phyloP scores from a whole-genome alignment of 352 stramenopile species.

The Pythium phragmiticola region DNA sequence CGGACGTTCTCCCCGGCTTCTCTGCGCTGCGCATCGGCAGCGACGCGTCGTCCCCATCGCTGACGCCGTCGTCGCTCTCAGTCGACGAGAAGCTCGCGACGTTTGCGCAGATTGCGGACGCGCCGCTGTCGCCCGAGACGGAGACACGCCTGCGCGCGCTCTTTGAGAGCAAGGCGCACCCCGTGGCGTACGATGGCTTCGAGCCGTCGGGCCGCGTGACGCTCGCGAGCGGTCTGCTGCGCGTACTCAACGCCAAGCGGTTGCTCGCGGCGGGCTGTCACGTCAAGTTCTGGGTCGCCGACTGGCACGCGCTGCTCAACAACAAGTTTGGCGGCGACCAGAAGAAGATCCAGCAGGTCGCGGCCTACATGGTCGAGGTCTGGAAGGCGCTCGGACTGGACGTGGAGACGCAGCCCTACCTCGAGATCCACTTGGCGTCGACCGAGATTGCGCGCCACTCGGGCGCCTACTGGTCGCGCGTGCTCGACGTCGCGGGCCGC shows the following conservation, averaged over 20 bases:
- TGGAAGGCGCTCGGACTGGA: conserved; percentile 99
- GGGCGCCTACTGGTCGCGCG: conserved; percentile 91
- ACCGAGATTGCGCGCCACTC: conserved; percentile 91
- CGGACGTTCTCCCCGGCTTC: conserved; percentile 47
- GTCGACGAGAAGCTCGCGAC: conserved; percentile 66
- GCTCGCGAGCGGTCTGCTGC: conserved; percentile 94
- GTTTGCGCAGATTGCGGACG: conserved; percentile 54
- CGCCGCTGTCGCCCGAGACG: conserved; percentile 35
- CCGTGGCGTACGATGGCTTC: conserved; percentile 97
- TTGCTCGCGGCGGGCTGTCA: conserved; percentile 90
- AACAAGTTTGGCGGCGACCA: conserved; percentile 99
- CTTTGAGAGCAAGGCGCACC: conserved; percentile 76
- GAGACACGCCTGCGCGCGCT: conserved; percentile 80
- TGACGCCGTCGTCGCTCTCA: conserved; percentile 37
- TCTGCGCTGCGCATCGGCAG: conserved; percentile 43
- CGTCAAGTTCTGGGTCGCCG: conserved; percentile 98
- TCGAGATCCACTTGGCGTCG: conserved; percentile 98
- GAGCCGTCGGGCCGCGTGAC: conserved; percentile 98
- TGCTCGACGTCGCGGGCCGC: conserved; percentile 89
- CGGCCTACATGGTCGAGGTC: conserved; percentile 97
- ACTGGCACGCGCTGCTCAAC: conserved; percentile 99
- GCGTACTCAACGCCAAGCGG: conserved; percentile 94
- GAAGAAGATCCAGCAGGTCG: conserved; percentile 95
- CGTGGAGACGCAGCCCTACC: conserved; percentile 80
- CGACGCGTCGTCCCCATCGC: conserved; percentile 15